phyloP scores from a whole-genome alignment of 169 alveolate species.

The Plasmodium reichenowi region DNA sequence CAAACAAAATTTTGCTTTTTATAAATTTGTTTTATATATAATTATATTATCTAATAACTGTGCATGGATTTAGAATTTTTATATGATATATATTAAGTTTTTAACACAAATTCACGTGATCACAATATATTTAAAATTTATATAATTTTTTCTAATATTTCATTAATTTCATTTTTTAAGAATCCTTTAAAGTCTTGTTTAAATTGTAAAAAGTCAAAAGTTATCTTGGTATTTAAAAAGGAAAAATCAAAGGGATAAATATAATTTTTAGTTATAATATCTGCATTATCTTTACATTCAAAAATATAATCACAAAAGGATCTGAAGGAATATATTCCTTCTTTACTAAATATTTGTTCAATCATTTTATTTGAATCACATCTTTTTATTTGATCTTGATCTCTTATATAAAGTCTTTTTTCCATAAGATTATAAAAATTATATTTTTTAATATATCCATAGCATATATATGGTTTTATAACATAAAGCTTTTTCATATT shows the following conservation, averaged over 20 bases:
- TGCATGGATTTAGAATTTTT: no score
- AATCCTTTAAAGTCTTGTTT: conserved; percentile 35
- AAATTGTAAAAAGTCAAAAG: conserved; percentile 52
- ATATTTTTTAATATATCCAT: conserved; percentile 67
- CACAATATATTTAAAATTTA: neutral
- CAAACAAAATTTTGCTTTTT: no score
- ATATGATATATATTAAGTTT: no score
- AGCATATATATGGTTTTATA: conserved; percentile 43
- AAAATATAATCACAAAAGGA: conserved; percentile 56
- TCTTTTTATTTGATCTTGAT: conserved; percentile 48
- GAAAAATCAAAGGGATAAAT: conserved; percentile 68
- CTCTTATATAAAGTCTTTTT: conserved; percentile 50
- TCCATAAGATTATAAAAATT: conserved; percentile 47
- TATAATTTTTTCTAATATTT: conserved; percentile 57
- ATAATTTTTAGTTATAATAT: conserved; percentile 20
- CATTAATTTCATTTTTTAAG: conserved; percentile 43
- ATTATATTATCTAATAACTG: no score
- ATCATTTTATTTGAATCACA: conserved; percentile 30
- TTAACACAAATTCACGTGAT: no score
- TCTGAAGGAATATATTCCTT: conserved; percentile 31
- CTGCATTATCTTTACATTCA: conserved; percentile 61
- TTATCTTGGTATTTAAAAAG: conserved; percentile 13
- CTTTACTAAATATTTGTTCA: conserved; percentile 28
- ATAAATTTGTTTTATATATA: no score
- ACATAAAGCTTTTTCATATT: conserved; percentile 48